Evolutionary conservation across 192 early-diverging fungal species (phyloP).

Genomic region (Podila clonocystis): DNA sequence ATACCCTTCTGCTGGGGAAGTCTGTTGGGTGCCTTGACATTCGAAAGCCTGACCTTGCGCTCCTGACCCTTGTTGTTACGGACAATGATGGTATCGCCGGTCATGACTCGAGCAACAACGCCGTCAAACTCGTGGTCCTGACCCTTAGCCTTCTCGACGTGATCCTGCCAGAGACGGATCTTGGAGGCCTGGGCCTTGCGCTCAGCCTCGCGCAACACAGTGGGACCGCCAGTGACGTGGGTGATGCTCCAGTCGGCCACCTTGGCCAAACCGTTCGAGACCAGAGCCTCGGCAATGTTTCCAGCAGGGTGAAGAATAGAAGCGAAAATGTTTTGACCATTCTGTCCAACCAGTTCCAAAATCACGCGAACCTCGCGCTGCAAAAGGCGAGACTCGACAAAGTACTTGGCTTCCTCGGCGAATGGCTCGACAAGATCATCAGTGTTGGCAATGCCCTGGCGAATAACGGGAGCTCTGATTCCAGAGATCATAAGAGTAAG

Average conservation of each 20-base stretch:
- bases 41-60: constrained; percentile 44
- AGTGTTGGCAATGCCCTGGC: constrained; percentile 77
- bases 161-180: constrained; percentile 87
- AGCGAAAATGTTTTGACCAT: constrained; percentile 79
- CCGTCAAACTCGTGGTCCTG: constrained; percentile 65
- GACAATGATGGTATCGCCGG: constrained; percentile 65
- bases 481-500: constrained; percentile 85
- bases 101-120: constrained; percentile 58
- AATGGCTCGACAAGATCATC: constrained; percentile 86
- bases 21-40: constrained; percentile 46
- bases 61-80: constrained; percentile 48
- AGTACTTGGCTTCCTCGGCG: constrained; percentile 92
- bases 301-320: constrained; percentile 85
- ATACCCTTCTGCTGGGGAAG: constrained; percentile 65
- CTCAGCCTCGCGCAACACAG: constrained; percentile 83
- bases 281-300: constrained; percentile 90
- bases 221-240: constrained; percentile 75
- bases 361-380: constrained; percentile 91
- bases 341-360: constrained; percentile 79
- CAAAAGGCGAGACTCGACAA: constrained; percentile 89
- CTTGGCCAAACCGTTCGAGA: constrained; percentile 84
- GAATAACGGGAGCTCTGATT: constrained; percentile 84
- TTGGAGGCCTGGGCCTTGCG: constrained; percentile 80
- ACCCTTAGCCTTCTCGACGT: constrained; percentile 64
- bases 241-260: constrained; percentile 89